Conservation (phyloP, 2,329 filamentous ascomycete genomes). For the Tolypocladium amazonense region DNA sequence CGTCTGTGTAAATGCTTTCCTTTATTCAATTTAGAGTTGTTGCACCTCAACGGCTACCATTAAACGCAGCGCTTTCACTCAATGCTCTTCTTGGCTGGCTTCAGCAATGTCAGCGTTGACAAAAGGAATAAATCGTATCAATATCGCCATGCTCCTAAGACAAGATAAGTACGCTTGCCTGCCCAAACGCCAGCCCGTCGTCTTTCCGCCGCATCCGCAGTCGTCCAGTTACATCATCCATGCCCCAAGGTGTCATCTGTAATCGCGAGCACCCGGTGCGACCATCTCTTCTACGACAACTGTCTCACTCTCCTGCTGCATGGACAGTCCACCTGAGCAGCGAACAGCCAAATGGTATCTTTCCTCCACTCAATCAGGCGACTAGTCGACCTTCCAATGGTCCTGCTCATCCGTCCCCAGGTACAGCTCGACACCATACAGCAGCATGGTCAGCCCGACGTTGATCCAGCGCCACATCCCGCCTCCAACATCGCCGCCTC, state of each 20-base stretch:
- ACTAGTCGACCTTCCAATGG: conserved; percentile 90
- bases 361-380: not conserved
- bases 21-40: not conserved
- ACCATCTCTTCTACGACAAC: not conserved
- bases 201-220: not conserved
- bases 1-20: too few species aligned
- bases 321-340: not conserved
- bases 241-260: not conserved
- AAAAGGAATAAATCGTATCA: conserved; percentile 15
- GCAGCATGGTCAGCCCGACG: conserved; percentile 72
- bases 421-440: conserved; percentile 87
- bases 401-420: conserved; percentile 76
- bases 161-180: conserved; percentile 13
- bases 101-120: conserved; percentile 4
- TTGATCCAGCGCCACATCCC: conserved; percentile 94
- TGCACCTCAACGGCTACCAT: not conserved
- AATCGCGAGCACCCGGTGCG: not conserved
- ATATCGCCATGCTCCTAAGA: conserved; percentile 22
- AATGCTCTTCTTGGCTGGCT: too few species aligned
- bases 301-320: not conserved
- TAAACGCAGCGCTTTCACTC: not conserved
- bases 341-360: not conserved
- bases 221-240: not conserved
- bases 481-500: conserved; percentile 68
- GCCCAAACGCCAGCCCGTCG: conserved; percentile 17